phyloP scores from a whole-genome alignment of 208 protist genomes.

The Trypanosoma brucei region DNA sequence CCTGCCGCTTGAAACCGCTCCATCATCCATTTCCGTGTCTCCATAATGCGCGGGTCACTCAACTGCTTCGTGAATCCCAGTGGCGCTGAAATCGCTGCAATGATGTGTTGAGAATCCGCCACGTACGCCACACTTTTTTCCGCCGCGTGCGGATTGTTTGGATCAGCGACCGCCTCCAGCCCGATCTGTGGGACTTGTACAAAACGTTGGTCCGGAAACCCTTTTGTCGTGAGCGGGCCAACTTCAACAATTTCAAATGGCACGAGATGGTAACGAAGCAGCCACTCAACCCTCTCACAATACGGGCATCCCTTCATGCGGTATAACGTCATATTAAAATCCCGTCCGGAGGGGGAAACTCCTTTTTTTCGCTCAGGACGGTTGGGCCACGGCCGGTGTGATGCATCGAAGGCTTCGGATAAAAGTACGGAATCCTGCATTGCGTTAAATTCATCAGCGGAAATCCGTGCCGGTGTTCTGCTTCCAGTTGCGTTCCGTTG shows the following conservation, averaged over 20 bases:
- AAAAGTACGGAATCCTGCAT: constrained; percentile 45
- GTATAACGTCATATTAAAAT: constrained; percentile 58
- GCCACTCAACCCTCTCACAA: constrained; percentile 78
- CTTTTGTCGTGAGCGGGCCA: constrained; percentile 61
- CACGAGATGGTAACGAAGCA: constrained; percentile 62
- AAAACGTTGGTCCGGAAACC: constrained; percentile 63
- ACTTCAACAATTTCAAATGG: constrained; percentile 63
- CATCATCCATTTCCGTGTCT: constrained; percentile 64
- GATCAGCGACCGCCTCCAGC: constrained; percentile 26
- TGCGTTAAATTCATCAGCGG: constrained; percentile 61
- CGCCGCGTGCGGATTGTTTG: neutral
- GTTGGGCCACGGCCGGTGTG: constrained; percentile 52
- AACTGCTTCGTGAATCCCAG: constrained; percentile 50
- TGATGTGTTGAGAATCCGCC: constrained; percentile 65
- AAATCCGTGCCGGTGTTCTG: constrained; percentile 20
- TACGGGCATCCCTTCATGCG: constrained; percentile 78
- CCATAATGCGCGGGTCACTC: constrained; percentile 32
- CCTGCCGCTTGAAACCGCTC: constrained; percentile 64
- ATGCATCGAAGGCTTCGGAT: constrained; percentile 30
- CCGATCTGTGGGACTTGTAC: constrained; percentile 67
- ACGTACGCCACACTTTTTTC: constrained; percentile 30
- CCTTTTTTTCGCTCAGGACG: constrained; percentile 6
- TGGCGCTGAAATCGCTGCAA: constrained; percentile 38
- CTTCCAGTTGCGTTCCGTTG: neutral
- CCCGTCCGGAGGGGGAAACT: constrained; percentile 17